Base-by-base conservation (phyloP, 192 early-diverging fungal genomes). In the Podila horticola region DNA sequence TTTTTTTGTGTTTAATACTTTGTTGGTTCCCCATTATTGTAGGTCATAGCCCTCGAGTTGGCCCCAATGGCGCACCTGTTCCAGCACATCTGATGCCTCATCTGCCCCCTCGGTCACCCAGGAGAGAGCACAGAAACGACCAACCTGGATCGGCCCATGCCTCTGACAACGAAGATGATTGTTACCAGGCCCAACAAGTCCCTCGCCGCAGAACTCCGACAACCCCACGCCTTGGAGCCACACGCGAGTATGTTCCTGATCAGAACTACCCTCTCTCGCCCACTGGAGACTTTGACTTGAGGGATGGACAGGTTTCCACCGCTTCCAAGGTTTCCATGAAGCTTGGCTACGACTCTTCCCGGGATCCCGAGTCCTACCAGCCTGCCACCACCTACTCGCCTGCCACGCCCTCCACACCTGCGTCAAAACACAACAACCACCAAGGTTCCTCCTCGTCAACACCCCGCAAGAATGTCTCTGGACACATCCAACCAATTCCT, bases 101-200 rank as follows among this genome's bases (percentile, higher is more conserved):
- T 31, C 63, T 63, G 20, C 77, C 77, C 5, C 77, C 77, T 41
- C 70, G 77, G 28, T 81, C 77, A 2, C 77, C 77, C 10, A 62
- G 77, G 57, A 72, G 77, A 69, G 77, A 81, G 49, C 70, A 71
- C 15, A 72, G 63, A 33, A 71, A 81, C 22, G 77, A 81, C 24
- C 68, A 9, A 17, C 2, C 76, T 52, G 61, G 65, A 9, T 81
- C 77, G 10, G 66, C 77, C 5, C 51, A 33, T 22, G 66, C 49
- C 1, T 81, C 77, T 2, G 77, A 81, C 49, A 81, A 81, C 28
- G 77, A 81, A 22, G 77, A 81, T 13, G 77, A 81, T 8, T 8
- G 50, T 0, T 50, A 55, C 12, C 74, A 63, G 50, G 19, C 60
- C 17, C 28, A 59, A 5, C 69, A 60, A 15, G 63, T 22, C 1